A percentile compares a stretch with the other conserved stretches of the same genome.
Conservation (phyloP, 1,139 yeast genomes). For the Blastobotrys serpentis region DNA sequence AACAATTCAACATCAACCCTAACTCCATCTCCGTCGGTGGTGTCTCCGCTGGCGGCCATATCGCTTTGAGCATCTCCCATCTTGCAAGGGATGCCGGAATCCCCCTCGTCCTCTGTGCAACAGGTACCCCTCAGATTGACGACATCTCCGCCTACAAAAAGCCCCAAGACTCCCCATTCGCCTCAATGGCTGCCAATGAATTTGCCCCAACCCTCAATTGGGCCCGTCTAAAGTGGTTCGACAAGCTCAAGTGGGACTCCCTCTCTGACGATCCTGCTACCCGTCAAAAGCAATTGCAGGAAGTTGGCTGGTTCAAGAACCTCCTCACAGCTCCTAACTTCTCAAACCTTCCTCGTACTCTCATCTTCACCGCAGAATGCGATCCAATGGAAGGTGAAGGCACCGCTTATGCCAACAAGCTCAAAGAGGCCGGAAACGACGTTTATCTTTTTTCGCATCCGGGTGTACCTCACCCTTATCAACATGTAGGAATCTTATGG, state of each 20-base stretch:
- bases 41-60: constrained; percentile 19
- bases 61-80: constrained; percentile 16
- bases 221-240: constrained; percentile 8
- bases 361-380: constrained; percentile 36
- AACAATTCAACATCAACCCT: constrained; percentile 15
- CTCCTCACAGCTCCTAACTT: constrained; percentile 25
- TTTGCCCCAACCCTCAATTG: constrained; percentile 14
- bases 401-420: constrained; percentile 35
- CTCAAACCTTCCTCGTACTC: constrained; percentile 31
- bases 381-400: constrained; percentile 40
- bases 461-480: constrained; percentile 37
- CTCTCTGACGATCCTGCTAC: constrained; percentile 11
- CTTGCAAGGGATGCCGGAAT: constrained; percentile 16
- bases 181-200: constrained; percentile 13
- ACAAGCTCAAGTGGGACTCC: constrained; percentile 8
- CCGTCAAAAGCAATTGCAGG: constrained; percentile 1
- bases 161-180: constrained; percentile 13
- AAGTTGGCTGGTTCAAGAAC: constrained; percentile 17
- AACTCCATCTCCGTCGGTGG: constrained; percentile 19
- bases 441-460: constrained; percentile 26
- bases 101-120: constrained; percentile 13
- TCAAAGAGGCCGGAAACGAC: constrained; percentile 33
- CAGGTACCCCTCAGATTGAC: constrained; percentile 14
- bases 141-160: constrained; percentile 10
- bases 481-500: constrained; percentile 15